Conservation (phyloP, 139 green algal species). For the Picochlorum sp. region DNA sequence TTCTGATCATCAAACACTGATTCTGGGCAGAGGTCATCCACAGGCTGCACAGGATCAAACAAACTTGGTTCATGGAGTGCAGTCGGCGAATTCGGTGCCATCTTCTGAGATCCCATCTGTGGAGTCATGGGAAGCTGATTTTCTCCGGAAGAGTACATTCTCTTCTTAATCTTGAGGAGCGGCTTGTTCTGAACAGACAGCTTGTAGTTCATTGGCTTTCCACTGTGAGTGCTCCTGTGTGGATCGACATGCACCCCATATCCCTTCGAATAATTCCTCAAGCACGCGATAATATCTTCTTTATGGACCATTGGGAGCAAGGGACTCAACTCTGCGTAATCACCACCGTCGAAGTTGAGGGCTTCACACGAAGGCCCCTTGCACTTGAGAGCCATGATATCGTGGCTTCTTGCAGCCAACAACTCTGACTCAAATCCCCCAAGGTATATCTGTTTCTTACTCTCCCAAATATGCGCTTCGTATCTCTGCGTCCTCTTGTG, state of each 20-base stretch:
- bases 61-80: too few species aligned
- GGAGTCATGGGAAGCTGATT: too few species aligned
- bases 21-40: too few species aligned
- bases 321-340: conserved; percentile 12
- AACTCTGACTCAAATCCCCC: conserved; percentile 28
- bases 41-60: too few species aligned
- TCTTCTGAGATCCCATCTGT: too few species aligned
- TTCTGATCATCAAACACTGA: conserved; percentile 1
- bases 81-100: too few species aligned
- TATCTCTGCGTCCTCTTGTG: conserved; percentile 19
- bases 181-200: too few species aligned
- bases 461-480: conserved; percentile 34
- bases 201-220: too few species aligned
- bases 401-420: conserved; percentile 26
- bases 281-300: conserved; percentile 23
- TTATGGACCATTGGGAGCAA: conserved; percentile 5
- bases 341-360: conserved; percentile 21
- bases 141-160: too few species aligned
- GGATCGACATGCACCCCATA: background rate
- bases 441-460: conserved; percentile 29
- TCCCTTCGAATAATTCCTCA: conserved; percentile 24
- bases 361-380: conserved; percentile 9
- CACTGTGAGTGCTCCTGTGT: too few species aligned
- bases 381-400: conserved; percentile 35
- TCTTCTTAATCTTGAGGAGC: too few species aligned